phyloP scores from a whole-genome alignment of 2,329 filamentous ascomycete species.

The Arthrobotrys entomopaga region DNA sequence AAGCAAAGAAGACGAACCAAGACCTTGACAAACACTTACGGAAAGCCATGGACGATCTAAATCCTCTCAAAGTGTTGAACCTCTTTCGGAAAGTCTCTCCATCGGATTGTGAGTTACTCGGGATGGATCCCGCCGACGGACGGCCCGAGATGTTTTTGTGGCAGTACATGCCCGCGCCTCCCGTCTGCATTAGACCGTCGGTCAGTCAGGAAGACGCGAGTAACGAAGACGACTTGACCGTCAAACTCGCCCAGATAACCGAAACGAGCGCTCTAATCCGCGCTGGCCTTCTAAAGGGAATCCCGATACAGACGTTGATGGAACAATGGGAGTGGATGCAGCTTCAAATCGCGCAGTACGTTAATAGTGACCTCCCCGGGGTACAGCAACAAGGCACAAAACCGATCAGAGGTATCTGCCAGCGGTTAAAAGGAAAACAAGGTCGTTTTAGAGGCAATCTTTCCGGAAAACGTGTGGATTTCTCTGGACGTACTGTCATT shows the following conservation, averaged over 20 bases:
- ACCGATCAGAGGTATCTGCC: constrained; percentile 90
- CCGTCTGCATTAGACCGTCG: constrained; percentile 91
- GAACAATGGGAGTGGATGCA: constrained; percentile 99
- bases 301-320: constrained; percentile 85
- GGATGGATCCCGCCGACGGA: constrained; percentile 84
- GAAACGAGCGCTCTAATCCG: constrained; percentile 89
- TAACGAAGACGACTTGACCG: constrained; percentile 95
- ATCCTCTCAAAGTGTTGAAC: constrained; percentile 86
- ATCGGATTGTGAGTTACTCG: constrained; percentile 88
- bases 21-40: constrained; percentile 91
- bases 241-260: constrained; percentile 95
- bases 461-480: constrained; percentile 97
- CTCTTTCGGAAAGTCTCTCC: constrained; percentile 88
- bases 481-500: constrained; percentile 96
- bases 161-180: constrained; percentile 94
- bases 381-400: constrained; percentile 90
- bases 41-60: constrained; percentile 93
- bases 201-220: constrained; percentile 92
- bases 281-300: constrained; percentile 65
- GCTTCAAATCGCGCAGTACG: constrained; percentile 94
- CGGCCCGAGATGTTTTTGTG: constrained; percentile 97
- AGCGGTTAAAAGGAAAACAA: constrained; percentile 95
- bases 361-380: constrained; percentile 94
- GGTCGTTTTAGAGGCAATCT: constrained; percentile 96
- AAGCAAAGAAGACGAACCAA: constrained; percentile 78